phyloP scores from a whole-genome alignment of 140 eudicot species.

The Ambrosia hybrid region DNA sequence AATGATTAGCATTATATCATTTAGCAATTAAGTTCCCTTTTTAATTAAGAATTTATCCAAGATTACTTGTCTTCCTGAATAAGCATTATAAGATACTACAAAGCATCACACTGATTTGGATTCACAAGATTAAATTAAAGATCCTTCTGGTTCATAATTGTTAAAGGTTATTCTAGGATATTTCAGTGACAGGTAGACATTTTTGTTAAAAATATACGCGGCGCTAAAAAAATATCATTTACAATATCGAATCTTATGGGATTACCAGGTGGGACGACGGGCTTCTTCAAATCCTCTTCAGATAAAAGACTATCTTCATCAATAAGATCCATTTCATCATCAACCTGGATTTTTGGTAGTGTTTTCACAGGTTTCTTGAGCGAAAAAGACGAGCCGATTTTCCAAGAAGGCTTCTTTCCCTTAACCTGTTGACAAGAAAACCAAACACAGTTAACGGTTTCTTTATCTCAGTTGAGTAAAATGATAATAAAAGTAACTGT shows the following conservation, averaged over 20 bases:
- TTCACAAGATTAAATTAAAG: not conserved
- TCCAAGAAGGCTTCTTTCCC: conserved; percentile 82
- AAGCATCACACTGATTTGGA: not conserved
- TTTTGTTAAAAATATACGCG: not conserved
- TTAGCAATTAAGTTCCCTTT: not conserved
- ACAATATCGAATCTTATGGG: not conserved
- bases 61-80: not conserved
- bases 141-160: not conserved
- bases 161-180: not conserved
- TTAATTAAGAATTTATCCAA: no score
- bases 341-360: conserved; percentile 67
- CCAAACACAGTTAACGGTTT: not conserved
- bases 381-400: conserved; percentile 82
- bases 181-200: not conserved
- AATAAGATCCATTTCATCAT: conserved; percentile 77
- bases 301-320: conserved; percentile 92
- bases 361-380: conserved; percentile 56
- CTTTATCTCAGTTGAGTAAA: conserved; percentile 1
- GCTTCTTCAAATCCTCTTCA: conserved; percentile 89
- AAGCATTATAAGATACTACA: not conserved
- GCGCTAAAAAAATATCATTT: not conserved
- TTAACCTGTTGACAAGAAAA: conserved; percentile 40
- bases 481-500: not conserved
- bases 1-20: not conserved
- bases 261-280: conserved; percentile 62